Evolutionary conservation across 257 asterid species (phyloP), one percentile per base, ranked within the genome.

Genomic region (Forsythia viridissima): DNA sequence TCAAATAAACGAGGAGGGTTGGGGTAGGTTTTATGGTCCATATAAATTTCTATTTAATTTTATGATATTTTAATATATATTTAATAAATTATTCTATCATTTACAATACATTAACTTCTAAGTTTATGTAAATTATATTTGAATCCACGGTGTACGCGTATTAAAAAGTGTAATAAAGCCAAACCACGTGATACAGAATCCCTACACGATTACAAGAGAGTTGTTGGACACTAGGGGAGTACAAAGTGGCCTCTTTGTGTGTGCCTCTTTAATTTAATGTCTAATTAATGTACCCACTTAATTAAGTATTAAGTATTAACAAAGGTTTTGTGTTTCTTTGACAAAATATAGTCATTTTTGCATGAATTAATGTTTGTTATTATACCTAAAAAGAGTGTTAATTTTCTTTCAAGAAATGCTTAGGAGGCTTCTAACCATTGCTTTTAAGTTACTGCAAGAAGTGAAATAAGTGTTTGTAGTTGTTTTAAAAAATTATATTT

Each of bases 111-210:
- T 30, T 1, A 30, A 30, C 34, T 30, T 30, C 34, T 30, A 1
- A 30, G 2, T 30, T 30, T 30, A 30, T 1, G 59, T 10, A 43
- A 0, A 48, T 48, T 4, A n/a, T 48, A 6, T 2, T 48, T 9
- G 1, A 2, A 10, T 63, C 8, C 0, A 63, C 15, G 3, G 8
- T 63, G n/a, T 24, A 3, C 39, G 6, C 15, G n/a, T 24, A 4
- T 63, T 24, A 63, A 63, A 63, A 63, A 1, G 7, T 9, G 70
- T 4, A 21, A 30, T 0, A 63, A 21, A 3, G 70, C 70, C 79
- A 59, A 78, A 18, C 86, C 87, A 86, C 84, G 89, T 86, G 87
- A 81, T 43, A 8, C n/a, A 43, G n/a, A 24, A 63, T 63, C 40
- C 18, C 70, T 63, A 63, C 18, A 21, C 39, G 39, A 63, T 63